These are phyloP conservation scores for Entrophospora sp. DNA, from an alignment of 192 early-diverging fungal species.

Conservation along the genomic window DNA sequence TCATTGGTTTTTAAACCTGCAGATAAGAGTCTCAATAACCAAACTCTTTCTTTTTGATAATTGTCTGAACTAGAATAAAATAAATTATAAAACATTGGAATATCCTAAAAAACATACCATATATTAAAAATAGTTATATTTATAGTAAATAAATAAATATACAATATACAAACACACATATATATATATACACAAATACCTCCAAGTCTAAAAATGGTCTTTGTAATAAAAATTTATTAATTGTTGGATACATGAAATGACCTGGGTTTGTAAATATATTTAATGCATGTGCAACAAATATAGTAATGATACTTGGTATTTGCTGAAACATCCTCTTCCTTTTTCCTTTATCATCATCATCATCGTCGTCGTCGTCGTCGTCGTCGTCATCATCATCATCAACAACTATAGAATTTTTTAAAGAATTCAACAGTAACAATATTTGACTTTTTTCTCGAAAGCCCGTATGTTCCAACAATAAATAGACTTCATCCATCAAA, in stretches of 20 bases:
- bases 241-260: slow-evolving; percentile 63
- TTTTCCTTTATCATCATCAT: slow-evolving; percentile 1
- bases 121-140: not conserved
- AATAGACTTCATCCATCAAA: slow-evolving; percentile 57
- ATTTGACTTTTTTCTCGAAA: slow-evolving; percentile 68
- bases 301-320: slow-evolving; percentile 53
- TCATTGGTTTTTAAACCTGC: slow-evolving; percentile 44
- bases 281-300: slow-evolving; percentile 61
- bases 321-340: too few relatives aligned
- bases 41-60: slow-evolving; percentile 60
- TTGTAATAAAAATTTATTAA: slow-evolving; percentile 69
- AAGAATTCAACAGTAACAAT: slow-evolving; percentile 50
- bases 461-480: slow-evolving; percentile 34
- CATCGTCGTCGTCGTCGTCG: slow-evolving; percentile 32
- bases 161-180: too few relatives aligned
- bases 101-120: slow-evolving; percentile 40
- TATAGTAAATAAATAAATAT: too few relatives aligned
- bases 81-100: slow-evolving; percentile 75
- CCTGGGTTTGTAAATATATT: slow-evolving; percentile 58
- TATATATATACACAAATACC: slow-evolving; percentile 28
- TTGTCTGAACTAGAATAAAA: slow-evolving; percentile 60
- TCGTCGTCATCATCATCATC: slow-evolving; percentile 27
- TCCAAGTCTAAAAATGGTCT: slow-evolving; percentile 63
- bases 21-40: slow-evolving; percentile 61
- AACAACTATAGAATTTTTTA: slow-evolving; percentile 58